Evolutionary conservation across 2,329 filamentous ascomycete genomes (phyloP).

Genomic region (Paramyrothecium roridum): DNA sequence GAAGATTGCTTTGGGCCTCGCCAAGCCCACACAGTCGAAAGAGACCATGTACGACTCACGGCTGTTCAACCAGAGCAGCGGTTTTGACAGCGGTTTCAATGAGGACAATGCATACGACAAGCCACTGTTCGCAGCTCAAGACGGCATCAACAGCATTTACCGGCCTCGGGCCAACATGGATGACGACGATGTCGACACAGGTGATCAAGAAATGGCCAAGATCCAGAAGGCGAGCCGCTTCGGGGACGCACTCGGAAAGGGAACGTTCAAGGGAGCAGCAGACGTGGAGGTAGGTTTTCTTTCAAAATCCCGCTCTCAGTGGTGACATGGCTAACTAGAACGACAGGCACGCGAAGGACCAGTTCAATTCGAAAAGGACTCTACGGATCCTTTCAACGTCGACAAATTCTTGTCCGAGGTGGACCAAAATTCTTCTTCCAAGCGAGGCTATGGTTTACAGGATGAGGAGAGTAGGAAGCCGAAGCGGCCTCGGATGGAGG

Average conservation of each 20-base stretch:
- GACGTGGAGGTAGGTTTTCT: constrained; percentile 67
- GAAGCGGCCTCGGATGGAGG: constrained; percentile 77
- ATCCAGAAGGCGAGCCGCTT: constrained; percentile 86
- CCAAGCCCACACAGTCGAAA: constrained; percentile 87
- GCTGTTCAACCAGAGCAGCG: constrained; percentile 89
- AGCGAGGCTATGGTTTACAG: constrained; percentile 75
- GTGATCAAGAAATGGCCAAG: constrained; percentile 78
- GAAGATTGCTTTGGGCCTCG: constrained; percentile 90
- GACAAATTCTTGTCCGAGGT: constrained; percentile 89
- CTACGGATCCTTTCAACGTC: constrained; percentile 83
- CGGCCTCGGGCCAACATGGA: constrained; percentile 72
- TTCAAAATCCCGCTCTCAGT: background rate
- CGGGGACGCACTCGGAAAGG: constrained; percentile 78
- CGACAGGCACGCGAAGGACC: constrained; percentile 75
- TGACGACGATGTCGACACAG: constrained; percentile 75
- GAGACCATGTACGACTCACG: constrained; percentile 98
- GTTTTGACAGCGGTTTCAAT: constrained; percentile 90
- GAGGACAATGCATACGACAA: constrained; percentile 98
- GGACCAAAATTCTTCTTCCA: constrained; percentile 58
- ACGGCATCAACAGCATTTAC: constrained; percentile 93
- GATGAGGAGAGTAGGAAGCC: constrained; percentile 56
- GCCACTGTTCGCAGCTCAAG: constrained; percentile 91
- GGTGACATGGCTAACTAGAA: constrained; percentile 22
- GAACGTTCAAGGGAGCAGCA: constrained; percentile 84
- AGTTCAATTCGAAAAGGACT: constrained; percentile 94